These are phyloP conservation scores for Penicillium fuscoglaucum DNA, from an alignment of 2,329 filamentous ascomycete genomes.

Conservation along the genomic window DNA sequence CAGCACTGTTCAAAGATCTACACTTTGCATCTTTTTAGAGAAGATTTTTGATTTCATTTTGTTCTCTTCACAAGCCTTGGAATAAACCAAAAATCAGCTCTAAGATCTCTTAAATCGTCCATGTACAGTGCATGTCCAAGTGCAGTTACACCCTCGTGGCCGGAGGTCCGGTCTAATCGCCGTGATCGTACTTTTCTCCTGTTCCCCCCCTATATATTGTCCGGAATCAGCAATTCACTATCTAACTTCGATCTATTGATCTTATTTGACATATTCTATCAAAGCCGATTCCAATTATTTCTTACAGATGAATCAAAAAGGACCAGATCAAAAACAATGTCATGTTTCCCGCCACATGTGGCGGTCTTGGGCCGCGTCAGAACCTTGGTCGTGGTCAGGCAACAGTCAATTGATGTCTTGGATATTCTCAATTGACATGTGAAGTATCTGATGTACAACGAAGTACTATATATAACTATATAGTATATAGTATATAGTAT, in stretches of 20 bases:
- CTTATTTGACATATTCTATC: background rate
- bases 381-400: background rate
- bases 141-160: conserved; percentile 3
- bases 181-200: background rate
- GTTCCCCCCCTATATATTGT: background rate
- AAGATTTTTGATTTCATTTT: background rate
- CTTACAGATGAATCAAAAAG: background rate
- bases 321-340: background rate
- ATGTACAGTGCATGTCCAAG: background rate
- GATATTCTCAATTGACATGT: too few species aligned
- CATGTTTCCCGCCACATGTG: conserved; percentile 8
- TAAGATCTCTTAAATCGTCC: background rate
- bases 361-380: conserved; percentile 7
- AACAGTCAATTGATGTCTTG: background rate
- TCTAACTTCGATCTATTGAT: background rate
- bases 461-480: too few species aligned
- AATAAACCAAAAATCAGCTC: too few species aligned
- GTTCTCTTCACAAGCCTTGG: background rate
- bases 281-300: background rate
- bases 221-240: background rate
- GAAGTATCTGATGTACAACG: too few species aligned
- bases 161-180: conserved; percentile 5
- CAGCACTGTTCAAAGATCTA: conserved; percentile 2
- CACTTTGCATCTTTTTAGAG: background rate
- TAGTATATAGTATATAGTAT: background rate